Percentiles rank a stretch among this genome's conserved stretches.
Evolutionary conservation across 2,329 filamentous ascomycete genomes (phyloP).

Genomic region (Curvularia spicifera): DNA sequence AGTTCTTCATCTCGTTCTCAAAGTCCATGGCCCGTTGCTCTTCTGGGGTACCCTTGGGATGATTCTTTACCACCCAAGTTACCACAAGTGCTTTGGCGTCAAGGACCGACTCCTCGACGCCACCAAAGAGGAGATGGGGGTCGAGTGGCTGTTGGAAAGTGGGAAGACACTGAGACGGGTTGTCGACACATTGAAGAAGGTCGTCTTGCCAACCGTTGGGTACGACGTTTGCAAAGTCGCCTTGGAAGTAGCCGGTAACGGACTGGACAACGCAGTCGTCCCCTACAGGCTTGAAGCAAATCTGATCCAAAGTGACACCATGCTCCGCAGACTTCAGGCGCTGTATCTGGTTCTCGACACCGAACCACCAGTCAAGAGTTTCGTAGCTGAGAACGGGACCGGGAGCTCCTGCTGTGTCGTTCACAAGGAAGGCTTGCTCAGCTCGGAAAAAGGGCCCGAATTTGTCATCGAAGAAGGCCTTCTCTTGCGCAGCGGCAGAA

Average conservation of each 20-base stretch:
- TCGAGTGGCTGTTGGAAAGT: conserved; percentile 88
- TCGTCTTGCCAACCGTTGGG: conserved; percentile 73
- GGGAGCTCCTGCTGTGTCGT: conserved; percentile 73
- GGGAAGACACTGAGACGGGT: conserved; percentile 81
- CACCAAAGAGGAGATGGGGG: conserved; percentile 84
- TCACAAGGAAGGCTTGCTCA: conserved; percentile 92
- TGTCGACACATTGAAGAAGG: conserved; percentile 74
- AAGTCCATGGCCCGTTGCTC: conserved; percentile 83
- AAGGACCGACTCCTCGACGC: conserved; percentile 70
- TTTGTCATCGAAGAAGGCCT: conserved; percentile 88
- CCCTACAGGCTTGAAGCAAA: conserved; percentile 93
- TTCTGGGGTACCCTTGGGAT: conserved; percentile 72
- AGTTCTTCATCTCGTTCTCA: conserved; percentile 78
- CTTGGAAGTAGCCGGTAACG: conserved; percentile 84
- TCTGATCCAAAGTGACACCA: conserved; percentile 75
- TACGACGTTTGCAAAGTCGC: conserved; percentile 66
- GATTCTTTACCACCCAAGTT: conserved; percentile 94
- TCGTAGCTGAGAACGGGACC: conserved; percentile 87
- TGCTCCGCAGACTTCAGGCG: conserved; percentile 72
- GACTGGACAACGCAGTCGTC: conserved; percentile 92
- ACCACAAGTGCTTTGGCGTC: conserved; percentile 82
- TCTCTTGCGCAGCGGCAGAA: conserved; percentile 88
- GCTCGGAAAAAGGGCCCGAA: conserved; percentile 97
- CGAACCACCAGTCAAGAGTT: conserved; percentile 91
- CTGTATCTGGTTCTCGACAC: conserved; percentile 78